These are phyloP conservation scores for Podospora anserina DNA, from an alignment of 495 filamentous ascomycete species.

Conservation along the genomic window DNA sequence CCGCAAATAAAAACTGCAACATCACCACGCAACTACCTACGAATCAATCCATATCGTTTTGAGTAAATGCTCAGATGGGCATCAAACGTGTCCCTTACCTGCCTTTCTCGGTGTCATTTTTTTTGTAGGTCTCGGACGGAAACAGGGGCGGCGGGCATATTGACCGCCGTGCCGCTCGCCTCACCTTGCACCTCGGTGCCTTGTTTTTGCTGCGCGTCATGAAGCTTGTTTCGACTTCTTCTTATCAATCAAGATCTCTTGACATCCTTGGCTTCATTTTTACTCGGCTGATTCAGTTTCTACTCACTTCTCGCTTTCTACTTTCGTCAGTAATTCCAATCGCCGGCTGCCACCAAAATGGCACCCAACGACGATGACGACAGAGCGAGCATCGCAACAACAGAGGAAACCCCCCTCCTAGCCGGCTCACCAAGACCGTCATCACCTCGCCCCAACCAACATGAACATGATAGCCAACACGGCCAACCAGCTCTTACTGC, in stretches of 20 bases:
- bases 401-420: slow-evolving; percentile 21
- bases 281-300: neutral
- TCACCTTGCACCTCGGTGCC: neutral
- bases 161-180: neutral
- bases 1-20: neutral
- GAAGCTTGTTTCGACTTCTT: neutral
- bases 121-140: neutral
- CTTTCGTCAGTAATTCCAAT: neutral
- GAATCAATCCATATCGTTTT: neutral
- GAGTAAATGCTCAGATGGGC: neutral
- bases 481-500: slow-evolving; percentile 5
- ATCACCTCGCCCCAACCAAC: neutral
- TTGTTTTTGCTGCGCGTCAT: neutral
- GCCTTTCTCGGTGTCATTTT: neutral
- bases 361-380: neutral
- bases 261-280: neutral
- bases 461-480: neutral
- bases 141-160: neutral
- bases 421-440: neutral
- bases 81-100: neutral
- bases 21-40: neutral
- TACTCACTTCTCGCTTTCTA: neutral
- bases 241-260: neutral
- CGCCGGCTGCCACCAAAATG: neutral
- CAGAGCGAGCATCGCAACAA: neutral